Base-by-base conservation (phyloP, 805 yeast genomes). In the Gaillardinia entomophila region DNA sequence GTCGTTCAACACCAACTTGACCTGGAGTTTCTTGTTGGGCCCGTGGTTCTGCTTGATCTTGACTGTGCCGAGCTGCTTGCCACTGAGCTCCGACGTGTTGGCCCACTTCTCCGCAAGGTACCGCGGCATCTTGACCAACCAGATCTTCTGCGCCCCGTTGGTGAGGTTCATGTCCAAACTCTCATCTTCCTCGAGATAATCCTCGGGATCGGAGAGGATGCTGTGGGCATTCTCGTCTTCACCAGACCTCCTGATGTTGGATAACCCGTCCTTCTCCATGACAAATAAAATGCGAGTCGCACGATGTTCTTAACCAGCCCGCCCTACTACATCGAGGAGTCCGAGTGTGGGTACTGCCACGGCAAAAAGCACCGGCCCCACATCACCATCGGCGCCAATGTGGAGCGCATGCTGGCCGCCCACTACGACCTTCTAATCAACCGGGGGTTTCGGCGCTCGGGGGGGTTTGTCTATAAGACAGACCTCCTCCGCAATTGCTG, bases 71-170 rank as follows among this genome's bases (percentile, higher is more conserved):
- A 92, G 60, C 38, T 79, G 80, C 48, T 81, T 79, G 5, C 96
- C 96, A 33, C 75, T 71, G 31, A 82, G 58, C 27, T 64, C 62
- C 16, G 68, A 75, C 33, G 74, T 37, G 40, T 81, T 71, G 33
- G 78, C 71, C 95, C 97, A 87, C 42, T 75, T 69, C 26, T 81
- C 85, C 19, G 95, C 82, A 39, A 92, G 63, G 49, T 87, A 87
- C 50, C 85, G 78, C 2, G 98, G 97, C 49, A 92, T 63, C 46
- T 92, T 76, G 16, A 92, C 95, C 15, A 92, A 66, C 98, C 97
- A 92, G 26, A 92, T 80, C 45, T 87, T 87, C 48, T 82, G 80
- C 30, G 61, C 68, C 12, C 80, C 75, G 19, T 67, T 63, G 1
- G 67, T 40, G 32, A 88, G 58, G 51, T 88, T 85, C 57, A 92